These are phyloP conservation scores for Abrus pulchellus DNA, from an alignment of 306 rosid species.

Conservation along the genomic window DNA sequence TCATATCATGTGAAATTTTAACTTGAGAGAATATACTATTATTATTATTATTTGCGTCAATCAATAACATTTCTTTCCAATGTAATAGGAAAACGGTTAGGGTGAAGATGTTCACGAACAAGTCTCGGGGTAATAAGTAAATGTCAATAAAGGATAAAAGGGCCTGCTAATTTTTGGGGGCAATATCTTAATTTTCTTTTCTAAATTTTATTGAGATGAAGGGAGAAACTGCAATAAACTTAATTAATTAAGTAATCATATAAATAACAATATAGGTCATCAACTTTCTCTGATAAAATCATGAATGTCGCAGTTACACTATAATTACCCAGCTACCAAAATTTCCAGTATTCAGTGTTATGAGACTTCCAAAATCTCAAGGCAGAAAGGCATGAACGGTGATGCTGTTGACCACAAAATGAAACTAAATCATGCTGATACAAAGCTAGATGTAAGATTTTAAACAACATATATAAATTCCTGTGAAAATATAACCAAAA, in stretches of 20 bases:
- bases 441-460: slow-evolving; percentile 1
- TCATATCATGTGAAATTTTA: no score
- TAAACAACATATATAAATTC: slow-evolving; percentile 6
- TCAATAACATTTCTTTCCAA: no score
- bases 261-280: background rate
- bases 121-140: no score
- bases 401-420: slow-evolving; percentile 24
- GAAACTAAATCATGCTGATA: slow-evolving; percentile 10
- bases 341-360: background rate
- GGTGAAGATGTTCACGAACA: no score
- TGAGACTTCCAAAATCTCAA: slow-evolving; percentile 15
- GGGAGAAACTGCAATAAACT: background rate
- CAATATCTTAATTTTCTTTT: no score
- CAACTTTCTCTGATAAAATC: slow-evolving; percentile 9
- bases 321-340: slow-evolving; percentile 14
- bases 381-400: slow-evolving; percentile 1
- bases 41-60: no score
- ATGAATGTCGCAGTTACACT: slow-evolving; percentile 29
- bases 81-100: no score
- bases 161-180: no score
- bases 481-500: slow-evolving; percentile 3
- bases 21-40: no score
- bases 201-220: background rate
- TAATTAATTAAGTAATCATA: background rate
- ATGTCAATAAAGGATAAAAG: no score